Conservation (phyloP, 148 eudicot species). For the Dysphania ambrosioides region DNA sequence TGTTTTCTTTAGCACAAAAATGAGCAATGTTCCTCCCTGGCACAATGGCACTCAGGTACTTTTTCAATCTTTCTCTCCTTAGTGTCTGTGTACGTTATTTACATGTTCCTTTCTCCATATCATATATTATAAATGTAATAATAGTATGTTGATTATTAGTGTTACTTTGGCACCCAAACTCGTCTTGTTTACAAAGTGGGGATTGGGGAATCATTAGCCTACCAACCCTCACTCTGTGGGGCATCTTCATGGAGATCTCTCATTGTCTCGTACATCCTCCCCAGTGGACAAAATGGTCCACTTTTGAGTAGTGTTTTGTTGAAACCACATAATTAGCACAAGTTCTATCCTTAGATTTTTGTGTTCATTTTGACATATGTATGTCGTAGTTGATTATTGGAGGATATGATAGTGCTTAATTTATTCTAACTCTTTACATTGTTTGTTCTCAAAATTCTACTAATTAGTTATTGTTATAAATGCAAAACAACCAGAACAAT, state of each 20-base stretch:
- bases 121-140: not conserved
- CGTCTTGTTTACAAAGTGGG: constrained; percentile 30
- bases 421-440: too few species aligned
- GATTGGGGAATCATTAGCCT: too few species aligned
- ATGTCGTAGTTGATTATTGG: too few species aligned
- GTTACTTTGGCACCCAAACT: constrained; percentile 27
- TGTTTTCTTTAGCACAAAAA: not conserved
- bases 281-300: not conserved
- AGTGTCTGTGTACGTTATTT: constrained; percentile 5
- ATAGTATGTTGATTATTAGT: constrained; percentile 10
- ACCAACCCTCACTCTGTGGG: constrained; percentile 30
- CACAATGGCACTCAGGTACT: constrained; percentile 25
- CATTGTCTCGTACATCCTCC: not conserved
- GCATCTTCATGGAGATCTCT: constrained; percentile 2
- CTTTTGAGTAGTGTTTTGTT: too few species aligned
- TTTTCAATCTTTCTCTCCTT: not conserved
- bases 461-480: too few species aligned
- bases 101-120: constrained; percentile 11
- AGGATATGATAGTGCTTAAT: too few species aligned
- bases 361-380: too few species aligned
- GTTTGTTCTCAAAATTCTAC: too few species aligned
- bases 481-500: too few species aligned
- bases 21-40: constrained; percentile 2
- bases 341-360: too few species aligned
- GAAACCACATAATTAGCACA: too few species aligned